Base-by-base conservation (phyloP, 1,139 yeast species). In the Eremothecium cymbalariae region DNA sequence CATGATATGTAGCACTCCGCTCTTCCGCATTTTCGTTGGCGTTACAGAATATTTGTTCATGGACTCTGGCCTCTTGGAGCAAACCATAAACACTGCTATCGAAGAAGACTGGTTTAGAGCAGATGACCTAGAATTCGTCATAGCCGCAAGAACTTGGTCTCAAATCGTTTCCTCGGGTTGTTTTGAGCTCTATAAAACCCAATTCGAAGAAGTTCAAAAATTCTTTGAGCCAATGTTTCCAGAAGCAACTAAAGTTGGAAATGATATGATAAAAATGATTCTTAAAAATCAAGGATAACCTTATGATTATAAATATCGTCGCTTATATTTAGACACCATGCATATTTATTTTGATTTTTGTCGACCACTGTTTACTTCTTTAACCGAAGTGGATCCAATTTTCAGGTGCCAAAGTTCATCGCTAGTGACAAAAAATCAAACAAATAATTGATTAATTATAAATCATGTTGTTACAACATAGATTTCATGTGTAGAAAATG, bases 1-100 rank as follows among this genome's bases (percentile, higher is more conserved):
- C 58, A 88, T 88, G 63, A 88, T 90, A 44, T 90, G 98, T 55
- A 85, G 96, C 1, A 90, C 98, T 0, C 98, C 98, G 24, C 51
- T 80, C 22, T 90, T 88, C 57, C 70, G 98, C 53, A 85, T 90
- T 29, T 85, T 93, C 61, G 67, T 90, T 33, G 98, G 97, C 26
- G 97, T 90, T 14, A 77, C 95, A 0, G 97, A 90, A 54, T 88
- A 85, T 55, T 63, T 90, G 21, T 90, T 90, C 55, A 77, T 94
- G 50, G 75, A 88, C 0, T 90, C 93, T 0, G 83, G 80, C 0
- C 60, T 88, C 26, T 61, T 90, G 26, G 95, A 86, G 36, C 77
- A 76, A 43, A 80, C 94, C 43, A 70, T 90, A 12, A 71, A 71
- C 8, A 93, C 81, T 38, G 81, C 94, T 1, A 64, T 79, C 6